Evolutionary conservation across 2,329 filamentous ascomycete species (phyloP).

Genomic region (Pyrenochaeta sp.): DNA sequence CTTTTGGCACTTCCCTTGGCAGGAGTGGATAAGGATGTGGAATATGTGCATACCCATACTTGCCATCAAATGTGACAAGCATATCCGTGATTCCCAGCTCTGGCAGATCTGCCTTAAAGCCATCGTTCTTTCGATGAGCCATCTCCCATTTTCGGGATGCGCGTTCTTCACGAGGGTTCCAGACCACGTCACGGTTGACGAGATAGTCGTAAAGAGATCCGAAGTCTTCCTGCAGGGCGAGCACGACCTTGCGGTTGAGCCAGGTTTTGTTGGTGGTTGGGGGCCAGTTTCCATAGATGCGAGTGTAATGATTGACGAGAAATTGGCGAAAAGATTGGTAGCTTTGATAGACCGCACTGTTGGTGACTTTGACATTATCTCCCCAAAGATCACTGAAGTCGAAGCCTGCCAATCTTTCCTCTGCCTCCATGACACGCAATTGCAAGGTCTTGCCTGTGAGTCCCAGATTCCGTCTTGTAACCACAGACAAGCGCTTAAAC

Average conservation of each 20-base stretch:
- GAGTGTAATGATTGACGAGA: constrained; percentile 65
- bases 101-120: constrained; percentile 53
- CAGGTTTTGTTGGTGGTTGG: constrained; percentile 58
- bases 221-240: constrained; percentile 70
- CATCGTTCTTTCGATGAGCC: constrained; percentile 47
- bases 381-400: constrained; percentile 69
- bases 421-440: constrained; percentile 68
- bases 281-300: constrained; percentile 69
- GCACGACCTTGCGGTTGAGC: constrained; percentile 67
- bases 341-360: constrained; percentile 59
- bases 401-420: constrained; percentile 68
- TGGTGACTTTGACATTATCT: constrained; percentile 41
- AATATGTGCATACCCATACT: constrained; percentile 60
- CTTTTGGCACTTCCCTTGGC: constrained; percentile 52
- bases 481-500: constrained; percentile 66
- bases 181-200: constrained; percentile 71
- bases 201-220: constrained; percentile 75
- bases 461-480: constrained; percentile 70
- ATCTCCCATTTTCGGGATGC: constrained; percentile 72
- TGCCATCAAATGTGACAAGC: constrained; percentile 70
- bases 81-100: constrained; percentile 73
- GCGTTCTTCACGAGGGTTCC: constrained; percentile 69
- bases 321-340: constrained; percentile 70
- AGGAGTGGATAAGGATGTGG: constrained; percentile 72
- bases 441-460: constrained; percentile 69